Conservation (phyloP, 116 monocot species). For the Zostera marina region DNA sequence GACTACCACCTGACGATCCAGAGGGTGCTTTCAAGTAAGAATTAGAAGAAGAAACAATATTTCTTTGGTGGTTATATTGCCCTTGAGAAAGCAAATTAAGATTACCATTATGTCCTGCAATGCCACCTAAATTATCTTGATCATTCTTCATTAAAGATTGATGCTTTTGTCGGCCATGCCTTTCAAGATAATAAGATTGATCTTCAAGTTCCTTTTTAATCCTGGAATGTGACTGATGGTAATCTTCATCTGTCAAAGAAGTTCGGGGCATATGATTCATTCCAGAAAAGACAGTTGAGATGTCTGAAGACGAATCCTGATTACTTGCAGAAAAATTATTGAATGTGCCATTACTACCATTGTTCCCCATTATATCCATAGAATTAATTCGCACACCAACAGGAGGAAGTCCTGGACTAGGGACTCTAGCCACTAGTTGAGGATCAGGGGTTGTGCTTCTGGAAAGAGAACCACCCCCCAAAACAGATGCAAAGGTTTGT, state of each 20-base stretch:
- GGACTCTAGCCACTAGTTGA: constrained; percentile 29
- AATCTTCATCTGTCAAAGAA: constrained; percentile 7
- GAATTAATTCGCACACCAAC: constrained; percentile 28
- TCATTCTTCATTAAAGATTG: constrained; percentile 14
- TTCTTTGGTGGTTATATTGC: constrained; percentile 9
- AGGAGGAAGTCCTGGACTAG: constrained; percentile 45
- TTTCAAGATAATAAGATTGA: constrained; percentile 27
- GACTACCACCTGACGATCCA: constrained; percentile 10
- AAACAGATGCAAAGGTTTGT: constrained; percentile 45
- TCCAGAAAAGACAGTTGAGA: constrained; percentile 37
- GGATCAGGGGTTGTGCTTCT: constrained; percentile 48
- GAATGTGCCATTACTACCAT: constrained; percentile 19
- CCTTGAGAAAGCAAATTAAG: constrained; percentile 7
- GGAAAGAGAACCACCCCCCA: constrained; percentile 31
- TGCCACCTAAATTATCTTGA: constrained; percentile 7
- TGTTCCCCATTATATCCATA: constrained; percentile 18
- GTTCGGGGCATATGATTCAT: constrained; percentile 39
- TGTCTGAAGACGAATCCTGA: constrained; percentile 21
- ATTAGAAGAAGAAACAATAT: constrained; percentile 10
- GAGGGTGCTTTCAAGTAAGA: constrained; percentile 24
- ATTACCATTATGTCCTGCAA: constrained; percentile 6
- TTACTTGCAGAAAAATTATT: constrained; percentile 11
- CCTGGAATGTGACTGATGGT: constrained; percentile 11
- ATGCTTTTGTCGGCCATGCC: constrained; percentile 18
- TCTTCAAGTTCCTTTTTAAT: constrained; percentile 24